Base-by-base conservation (phyloP, 2,329 filamentous ascomycete species). In the Cladosporium colombiae region DNA sequence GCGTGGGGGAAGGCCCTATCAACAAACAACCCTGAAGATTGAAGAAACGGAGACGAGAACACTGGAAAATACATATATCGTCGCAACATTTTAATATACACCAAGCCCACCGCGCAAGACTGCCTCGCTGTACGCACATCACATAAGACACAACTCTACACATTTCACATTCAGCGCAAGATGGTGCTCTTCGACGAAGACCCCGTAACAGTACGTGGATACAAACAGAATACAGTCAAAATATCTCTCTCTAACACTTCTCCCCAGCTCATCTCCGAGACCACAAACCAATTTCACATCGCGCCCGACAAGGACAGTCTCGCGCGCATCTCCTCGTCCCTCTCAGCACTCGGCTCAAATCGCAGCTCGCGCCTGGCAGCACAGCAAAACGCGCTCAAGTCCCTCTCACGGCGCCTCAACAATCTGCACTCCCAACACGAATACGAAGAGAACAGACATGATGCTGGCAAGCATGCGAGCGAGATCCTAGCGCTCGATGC, bases 151-250 rank as follows among this genome's bases (percentile, higher is more conserved):
- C 8, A 11, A 11, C n/a, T 23, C 6, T 5, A n/a, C n/a, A 3
- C 40, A 29, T 21, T 10, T 27, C 11, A 3, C n/a, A 46, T n/a
- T 16, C 40, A 18, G 14, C 21, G 7, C 61, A 65, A 23, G 2
- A 92, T 81, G 70, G 97, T 98, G 91, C 85, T 97, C 77, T 91
- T 98, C 81, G 92, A 96, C 80, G 93, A 97, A 82, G 91, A 95
- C 78, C 94, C 93, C 70, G 91, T 91, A 53, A 90, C 89, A 53
- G 92, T 96, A 87, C 68, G 49, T 23, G n/a, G n/a, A 13, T n/a
- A 31, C 50, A 33, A 27, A 10, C 50, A 31, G 29, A 5, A 53
- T 21, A 53, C 25, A 53, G 25, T 11, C 23, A 21, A 3, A 33
- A 29, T 29, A 6, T 52, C n/a, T 14, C 8, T 21, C 55, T 64